phyloP scores from a whole-genome alignment of 2,329 filamentous ascomycete species.

The Scytalidium lignicola region DNA sequence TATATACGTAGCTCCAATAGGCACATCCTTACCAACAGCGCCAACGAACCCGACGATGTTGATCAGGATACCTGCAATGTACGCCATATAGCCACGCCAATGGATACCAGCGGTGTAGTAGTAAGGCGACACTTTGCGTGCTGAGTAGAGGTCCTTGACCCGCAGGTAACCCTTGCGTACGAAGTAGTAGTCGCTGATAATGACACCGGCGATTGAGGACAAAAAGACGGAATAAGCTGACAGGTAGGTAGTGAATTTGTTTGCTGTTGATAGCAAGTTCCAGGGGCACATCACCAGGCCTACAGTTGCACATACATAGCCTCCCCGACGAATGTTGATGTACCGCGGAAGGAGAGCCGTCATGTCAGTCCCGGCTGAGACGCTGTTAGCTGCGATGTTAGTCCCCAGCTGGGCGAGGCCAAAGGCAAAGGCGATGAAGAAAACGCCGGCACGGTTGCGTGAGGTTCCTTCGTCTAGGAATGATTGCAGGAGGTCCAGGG shows the following conservation, averaged over 20 bases:
- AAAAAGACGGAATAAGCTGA: slow-evolving; percentile 91
- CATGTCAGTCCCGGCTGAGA: slow-evolving; percentile 73
- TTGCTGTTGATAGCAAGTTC: slow-evolving; percentile 68
- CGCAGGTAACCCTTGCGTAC: slow-evolving; percentile 79
- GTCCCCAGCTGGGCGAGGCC: slow-evolving; percentile 78
- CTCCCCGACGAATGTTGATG: slow-evolving; percentile 79
- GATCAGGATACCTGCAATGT: slow-evolving; percentile 77
- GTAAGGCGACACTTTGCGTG: slow-evolving; percentile 62
- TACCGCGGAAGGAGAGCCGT: slow-evolving; percentile 74
- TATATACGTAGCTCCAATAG: slow-evolving; percentile 74
- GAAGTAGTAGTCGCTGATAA: slow-evolving; percentile 81
- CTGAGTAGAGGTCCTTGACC: slow-evolving; percentile 73
- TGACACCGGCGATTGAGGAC: slow-evolving; percentile 90
- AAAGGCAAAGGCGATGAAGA: slow-evolving; percentile 66
- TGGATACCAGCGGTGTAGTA: slow-evolving; percentile 70
- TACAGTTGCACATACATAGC: slow-evolving; percentile 76
- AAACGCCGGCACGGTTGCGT: slow-evolving; percentile 68
- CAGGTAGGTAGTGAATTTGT: slow-evolving; percentile 87
- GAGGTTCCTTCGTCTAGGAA: slow-evolving; percentile 67
- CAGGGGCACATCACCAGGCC: slow-evolving; percentile 85
- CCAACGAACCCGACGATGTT: slow-evolving; percentile 91
- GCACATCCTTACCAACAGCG: slow-evolving; percentile 67
- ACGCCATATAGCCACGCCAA: slow-evolving; percentile 79
- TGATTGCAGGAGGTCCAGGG: slow-evolving; percentile 58
- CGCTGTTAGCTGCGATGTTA: slow-evolving; percentile 82